Evolutionary conservation across 2,329 filamentous ascomycete species (phyloP).

Genomic region (Diaporthe destruens): DNA sequence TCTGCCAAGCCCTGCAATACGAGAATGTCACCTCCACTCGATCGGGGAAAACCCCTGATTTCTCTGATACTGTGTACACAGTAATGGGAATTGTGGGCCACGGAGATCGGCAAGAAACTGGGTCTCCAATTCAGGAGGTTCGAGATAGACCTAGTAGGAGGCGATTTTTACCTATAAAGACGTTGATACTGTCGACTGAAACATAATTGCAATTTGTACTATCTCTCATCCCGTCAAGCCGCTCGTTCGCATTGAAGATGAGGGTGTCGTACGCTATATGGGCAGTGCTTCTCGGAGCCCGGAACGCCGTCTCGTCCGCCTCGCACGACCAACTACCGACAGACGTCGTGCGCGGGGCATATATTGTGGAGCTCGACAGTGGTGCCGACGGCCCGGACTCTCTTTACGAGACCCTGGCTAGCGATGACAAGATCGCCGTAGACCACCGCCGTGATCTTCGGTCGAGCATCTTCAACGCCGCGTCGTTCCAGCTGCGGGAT

Average conservation of each 20-base stretch:
- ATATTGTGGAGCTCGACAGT: slow-evolving; percentile 24
- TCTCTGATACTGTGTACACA: too few relatives aligned
- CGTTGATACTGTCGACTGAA: neutral
- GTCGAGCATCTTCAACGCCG: slow-evolving; percentile 21
- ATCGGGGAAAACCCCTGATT: slow-evolving; percentile 17
- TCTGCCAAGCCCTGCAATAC: slow-evolving; percentile 16
- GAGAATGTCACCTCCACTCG: slow-evolving; percentile 27
- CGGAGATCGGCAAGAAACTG: slow-evolving; percentile 23
- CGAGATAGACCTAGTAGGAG: slow-evolving; percentile 2
- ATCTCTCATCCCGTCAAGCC: neutral
- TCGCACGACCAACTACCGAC: slow-evolving; percentile 12
- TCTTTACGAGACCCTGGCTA: slow-evolving; percentile 1
- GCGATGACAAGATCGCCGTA: slow-evolving; percentile 7
- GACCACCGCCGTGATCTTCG: slow-evolving; percentile 25
- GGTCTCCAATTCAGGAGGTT: slow-evolving; percentile 8
- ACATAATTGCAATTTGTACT: neutral
- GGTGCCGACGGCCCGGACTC: neutral
- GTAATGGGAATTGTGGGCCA: slow-evolving; percentile 15
- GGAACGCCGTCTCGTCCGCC: slow-evolving; percentile 14
- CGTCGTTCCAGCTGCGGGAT: slow-evolving; percentile 16
- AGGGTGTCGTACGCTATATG: slow-evolving; percentile 22
- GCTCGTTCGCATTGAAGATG: slow-evolving; percentile 13
- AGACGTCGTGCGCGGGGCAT: slow-evolving; percentile 8
- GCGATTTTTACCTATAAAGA: neutral
- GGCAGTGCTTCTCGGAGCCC: slow-evolving; percentile 19